Base-by-base conservation (phyloP, 257 asterid genomes). In the Solanum pinnatisectum region DNA sequence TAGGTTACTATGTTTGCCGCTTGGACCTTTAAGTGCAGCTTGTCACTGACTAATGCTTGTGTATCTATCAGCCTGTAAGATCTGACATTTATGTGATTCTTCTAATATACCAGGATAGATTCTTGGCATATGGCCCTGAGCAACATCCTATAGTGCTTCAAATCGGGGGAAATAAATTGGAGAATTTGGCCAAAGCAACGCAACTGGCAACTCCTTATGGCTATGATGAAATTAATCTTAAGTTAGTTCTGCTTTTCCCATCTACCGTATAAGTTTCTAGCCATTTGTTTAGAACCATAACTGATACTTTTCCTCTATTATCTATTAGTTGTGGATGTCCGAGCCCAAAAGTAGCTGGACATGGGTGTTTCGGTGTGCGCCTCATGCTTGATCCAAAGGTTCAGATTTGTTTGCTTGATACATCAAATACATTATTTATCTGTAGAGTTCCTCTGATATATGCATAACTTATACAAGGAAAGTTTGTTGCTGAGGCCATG, bases 351-450 rank as follows among this genome's bases (percentile, higher is more conserved):
- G 99, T 96, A 88, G 99, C 99, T 92, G 98, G 99, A 87, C 98
- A 97, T 91, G 99, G 99, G 88, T 97, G 99, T 89, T 97, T 97
- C 33, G 98, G 99, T 56, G 99, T 90, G 87, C 96, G 97, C 67
- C 95, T 94, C 87, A 97, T 97, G 99, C 98, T 95, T 91, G 98
- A 96, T 87, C 99, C 99, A 71, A 94, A 97, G 98, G 99, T 97
- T 72, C 89, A 96, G 86, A 33, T 35, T 39, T 76, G 74, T 88
- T 84, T 63, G 59, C 87, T 87, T 42, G 84, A 70, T 49, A 83
- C 40, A 82, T 35, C 86, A 87, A 72, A 39, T 22, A 8, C 42
- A 20, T 49, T 79, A 68, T 72, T 13, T 59, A 70, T 42, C 22
- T 90, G 67, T 70, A 88, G 74, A 88, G 83, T 67, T 89, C 89